Evolutionary conservation across 768 basidiomycete genomes (phyloP), one percentile per base, ranked within the genome.

Genomic region (Flagelloscypha sp.): DNA sequence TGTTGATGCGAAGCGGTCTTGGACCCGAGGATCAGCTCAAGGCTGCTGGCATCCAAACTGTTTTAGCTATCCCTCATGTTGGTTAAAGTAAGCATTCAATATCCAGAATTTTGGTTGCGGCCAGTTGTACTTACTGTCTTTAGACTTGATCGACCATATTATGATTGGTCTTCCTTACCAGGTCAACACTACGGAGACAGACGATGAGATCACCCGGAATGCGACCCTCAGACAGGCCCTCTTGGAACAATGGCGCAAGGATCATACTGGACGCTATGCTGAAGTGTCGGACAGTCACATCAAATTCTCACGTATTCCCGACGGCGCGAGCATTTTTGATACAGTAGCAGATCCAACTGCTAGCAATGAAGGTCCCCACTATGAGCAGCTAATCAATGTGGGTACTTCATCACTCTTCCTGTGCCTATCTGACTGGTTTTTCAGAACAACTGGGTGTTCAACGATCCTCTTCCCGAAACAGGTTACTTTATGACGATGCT

Each of bases 401-500:
- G 19, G 60, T 40, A 24, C 34, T 12, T 21, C 38, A 15, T 12
- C 40, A 6, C 19, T 33, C 15, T 20, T 18, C 27, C 12, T 17
- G 18, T 16, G 8, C 5, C 18, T 7, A 27, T 15, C 6, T 19
- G 7, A 16, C 41, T 15, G 27, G 38, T n/a, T 20, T 16, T 15
- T 22, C 30, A 29, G 29, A 15, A 36, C 25, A 8, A 27, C 35
- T 17, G 34, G 27, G 27, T 21, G 20, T 23, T 27, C 17, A 36
- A 27, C 35, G 30, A 33, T 33, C 25, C 38, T 9, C 8, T 30
- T 11, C 57, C 56, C n/a, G 17, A 48, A 7, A 52, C 40, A n/a
- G 55, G 62, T 19, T 51, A 46, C 25, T 63, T 53, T 43, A 35
- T 63, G 36, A 51, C 54, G 3, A 40, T 60, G 7, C 36, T 44